Conservation (phyloP, 129 eudicot species). For the Solidago caesia region DNA sequence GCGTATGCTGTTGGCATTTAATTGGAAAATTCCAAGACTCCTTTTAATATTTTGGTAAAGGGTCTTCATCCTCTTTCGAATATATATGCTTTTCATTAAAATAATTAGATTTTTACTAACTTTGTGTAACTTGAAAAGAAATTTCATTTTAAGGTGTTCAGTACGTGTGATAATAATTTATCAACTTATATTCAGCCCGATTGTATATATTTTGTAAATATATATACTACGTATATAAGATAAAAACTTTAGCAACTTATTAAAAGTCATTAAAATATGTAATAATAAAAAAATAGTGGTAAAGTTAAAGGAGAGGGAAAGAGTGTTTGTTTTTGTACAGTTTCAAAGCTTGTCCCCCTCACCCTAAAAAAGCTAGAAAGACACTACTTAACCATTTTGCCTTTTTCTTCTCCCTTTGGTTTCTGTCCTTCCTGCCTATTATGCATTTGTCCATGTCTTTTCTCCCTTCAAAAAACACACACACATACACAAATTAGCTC, state of each 20-base stretch:
- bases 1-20: conserved; percentile 40
- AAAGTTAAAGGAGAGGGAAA: not conserved
- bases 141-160: too few relatives aligned
- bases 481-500: conserved; percentile 10
- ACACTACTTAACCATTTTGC: conserved; percentile 50
- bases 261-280: not conserved
- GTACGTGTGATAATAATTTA: too few relatives aligned
- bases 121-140: too few relatives aligned
- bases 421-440: conserved; percentile 47
- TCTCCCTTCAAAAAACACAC: not conserved
- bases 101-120: too few relatives aligned
- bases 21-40: conserved; percentile 28
- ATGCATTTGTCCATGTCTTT: conserved; percentile 67
- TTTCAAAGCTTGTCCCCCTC: conserved; percentile 58
- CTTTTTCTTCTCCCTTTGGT: conserved; percentile 55
- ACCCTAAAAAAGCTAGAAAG: conserved; percentile 54
- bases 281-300: not conserved
- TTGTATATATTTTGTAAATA: too few relatives aligned
- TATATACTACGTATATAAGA: too few relatives aligned
- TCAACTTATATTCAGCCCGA: too few relatives aligned
- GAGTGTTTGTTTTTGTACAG: conserved; percentile 42
- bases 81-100: too few relatives aligned
- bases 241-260: too few relatives aligned
- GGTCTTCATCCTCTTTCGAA: conserved; percentile 26
- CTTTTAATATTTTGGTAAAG: conserved; percentile 32